These are phyloP conservation scores for Litchi chinensis DNA, from an alignment of 345 rosid genomes.

Conservation along the genomic window DNA sequence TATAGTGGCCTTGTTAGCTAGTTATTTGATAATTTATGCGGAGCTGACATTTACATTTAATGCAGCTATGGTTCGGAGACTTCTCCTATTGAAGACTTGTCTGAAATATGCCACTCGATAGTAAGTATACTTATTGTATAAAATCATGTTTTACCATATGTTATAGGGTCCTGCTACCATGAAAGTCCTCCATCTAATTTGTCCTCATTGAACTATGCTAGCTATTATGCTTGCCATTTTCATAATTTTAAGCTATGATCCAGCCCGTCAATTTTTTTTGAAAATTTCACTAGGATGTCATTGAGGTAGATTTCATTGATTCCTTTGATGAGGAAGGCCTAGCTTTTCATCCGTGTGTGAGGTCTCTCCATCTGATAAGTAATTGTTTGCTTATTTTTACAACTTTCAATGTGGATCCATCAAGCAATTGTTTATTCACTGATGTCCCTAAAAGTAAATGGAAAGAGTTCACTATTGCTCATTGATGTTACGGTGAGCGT, in stretches of 20 bases:
- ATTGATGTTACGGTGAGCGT: not conserved
- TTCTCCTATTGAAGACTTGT: conserved; percentile 69
- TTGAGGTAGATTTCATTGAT: not conserved
- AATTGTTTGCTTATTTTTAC: not conserved
- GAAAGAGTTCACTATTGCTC: not conserved
- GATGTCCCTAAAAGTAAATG: not conserved
- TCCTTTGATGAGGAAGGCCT: not conserved
- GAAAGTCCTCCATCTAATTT: not conserved
- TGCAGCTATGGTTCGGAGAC: conserved; percentile 84
- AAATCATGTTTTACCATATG: not conserved
- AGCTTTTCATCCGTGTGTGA: not conserved
- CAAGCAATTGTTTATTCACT: not conserved
- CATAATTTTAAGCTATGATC: not conserved
- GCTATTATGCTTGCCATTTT: not conserved
- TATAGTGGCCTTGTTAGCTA: no score
- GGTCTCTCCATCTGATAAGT: not conserved
- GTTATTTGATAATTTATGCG: not conserved
- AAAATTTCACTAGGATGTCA: not conserved
- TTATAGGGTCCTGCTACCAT: not conserved
- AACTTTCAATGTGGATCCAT: not conserved
- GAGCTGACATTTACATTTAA: conserved; percentile 18
- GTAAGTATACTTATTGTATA: conserved; percentile 44
- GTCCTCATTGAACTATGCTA: not conserved
- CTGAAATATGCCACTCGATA: conserved; percentile 79
- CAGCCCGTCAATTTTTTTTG: not conserved